Evolutionary conservation across 495 filamentous ascomycete genomes (phyloP).

Genomic region (Paragyromitra xinjiangensis): DNA sequence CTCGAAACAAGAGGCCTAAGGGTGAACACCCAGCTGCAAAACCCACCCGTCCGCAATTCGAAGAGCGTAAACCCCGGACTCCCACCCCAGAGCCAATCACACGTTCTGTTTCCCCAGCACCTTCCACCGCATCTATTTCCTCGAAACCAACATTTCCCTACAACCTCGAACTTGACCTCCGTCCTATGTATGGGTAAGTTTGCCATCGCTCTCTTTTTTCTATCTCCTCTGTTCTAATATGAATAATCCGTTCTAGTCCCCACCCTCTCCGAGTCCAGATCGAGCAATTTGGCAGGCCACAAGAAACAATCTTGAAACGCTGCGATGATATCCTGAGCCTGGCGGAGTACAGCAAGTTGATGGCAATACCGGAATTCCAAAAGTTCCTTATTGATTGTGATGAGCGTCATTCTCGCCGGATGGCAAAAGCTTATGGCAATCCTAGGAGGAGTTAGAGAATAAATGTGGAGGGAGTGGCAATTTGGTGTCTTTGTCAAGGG

Average conservation of each 20-base stretch:
- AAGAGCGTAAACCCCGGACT: background rate
- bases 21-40: background rate
- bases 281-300: constrained; percentile 1
- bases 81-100: background rate
- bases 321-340: constrained; percentile 26
- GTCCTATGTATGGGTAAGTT: constrained; percentile 44
- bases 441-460: background rate
- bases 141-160: constrained; percentile 33
- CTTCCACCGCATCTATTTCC: background rate
- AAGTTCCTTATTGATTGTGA: constrained; percentile 30
- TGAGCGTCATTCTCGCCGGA: constrained; percentile 23
- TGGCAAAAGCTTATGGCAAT: constrained; percentile 23
- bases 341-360: constrained; percentile 1
- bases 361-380: constrained; percentile 34
- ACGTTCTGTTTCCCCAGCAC: background rate
- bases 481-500: background rate
- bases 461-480: background rate
- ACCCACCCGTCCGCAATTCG: background rate
- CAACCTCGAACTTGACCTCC: constrained; percentile 43
- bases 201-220: background rate
- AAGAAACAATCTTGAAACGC: constrained; percentile 29
- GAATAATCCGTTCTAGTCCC: constrained; percentile 12
- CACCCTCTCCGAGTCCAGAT: constrained; percentile 30
- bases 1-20: background rate
- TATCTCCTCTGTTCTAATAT: background rate